Conservation (phyloP, 129 eudicot species). For the Ambrosia artemisiifolia region DNA sequence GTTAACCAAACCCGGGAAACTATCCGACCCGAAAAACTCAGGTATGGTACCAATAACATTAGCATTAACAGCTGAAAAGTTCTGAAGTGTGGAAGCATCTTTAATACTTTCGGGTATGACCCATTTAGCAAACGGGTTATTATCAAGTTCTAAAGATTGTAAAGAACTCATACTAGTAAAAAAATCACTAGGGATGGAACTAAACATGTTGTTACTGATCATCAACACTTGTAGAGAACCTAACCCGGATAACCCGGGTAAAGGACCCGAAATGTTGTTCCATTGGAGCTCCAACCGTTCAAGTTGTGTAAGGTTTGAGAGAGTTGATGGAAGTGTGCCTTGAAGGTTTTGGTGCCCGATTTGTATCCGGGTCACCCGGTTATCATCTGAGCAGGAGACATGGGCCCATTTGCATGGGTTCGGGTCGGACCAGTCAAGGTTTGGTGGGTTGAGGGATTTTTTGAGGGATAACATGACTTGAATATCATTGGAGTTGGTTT, state of each 20-base stretch:
- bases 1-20: conserved; percentile 63
- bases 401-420: conserved; percentile 82
- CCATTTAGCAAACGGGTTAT: conserved; percentile 77
- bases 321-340: conserved; percentile 68
- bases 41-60: conserved; percentile 68
- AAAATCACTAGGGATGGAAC: conserved; percentile 66
- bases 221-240: conserved; percentile 60
- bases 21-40: conserved; percentile 61
- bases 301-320: conserved; percentile 50
- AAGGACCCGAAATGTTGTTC: conserved; percentile 76
- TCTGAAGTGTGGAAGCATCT: conserved; percentile 68
- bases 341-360: conserved; percentile 61
- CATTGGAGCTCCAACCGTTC: conserved; percentile 78
- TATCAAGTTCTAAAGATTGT: conserved; percentile 67
- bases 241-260: conserved; percentile 69
- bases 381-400: conserved; percentile 51
- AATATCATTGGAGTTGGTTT: conserved; percentile 44
- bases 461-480: conserved; percentile 66
- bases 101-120: conserved; percentile 66
- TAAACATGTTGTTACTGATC: conserved; percentile 70
- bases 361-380: conserved; percentile 78
- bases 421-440: conserved; percentile 70
- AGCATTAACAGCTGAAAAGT: conserved; percentile 79
- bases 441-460: conserved; percentile 43
- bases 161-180: conserved; percentile 66